Evolutionary conservation across 768 basidiomycete species (phyloP).

Genomic region (Termitomyces sp.): DNA sequence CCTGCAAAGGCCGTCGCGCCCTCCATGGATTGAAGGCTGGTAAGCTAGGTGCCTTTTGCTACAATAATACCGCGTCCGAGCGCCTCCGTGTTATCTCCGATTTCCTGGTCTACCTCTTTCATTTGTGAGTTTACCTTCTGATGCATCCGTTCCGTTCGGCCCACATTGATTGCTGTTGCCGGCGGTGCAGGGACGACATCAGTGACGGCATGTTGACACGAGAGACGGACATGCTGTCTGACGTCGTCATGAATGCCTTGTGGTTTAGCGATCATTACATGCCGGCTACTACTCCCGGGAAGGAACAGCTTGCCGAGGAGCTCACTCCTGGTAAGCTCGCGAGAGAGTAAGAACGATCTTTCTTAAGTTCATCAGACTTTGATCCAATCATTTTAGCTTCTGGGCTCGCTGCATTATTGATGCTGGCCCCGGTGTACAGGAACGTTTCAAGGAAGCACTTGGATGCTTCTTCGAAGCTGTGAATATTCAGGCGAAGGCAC

Average conservation of each 20-base stretch:
- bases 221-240: conserved; percentile 52
- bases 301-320: conserved; percentile 33
- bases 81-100: conserved; percentile 63
- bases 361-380: conserved; percentile 1
- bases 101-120: conserved; percentile 60
- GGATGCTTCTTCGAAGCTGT: conserved; percentile 66
- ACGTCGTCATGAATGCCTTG: conserved; percentile 68
- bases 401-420: conserved; percentile 59
- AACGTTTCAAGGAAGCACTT: conserved; percentile 67
- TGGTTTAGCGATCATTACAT: conserved; percentile 49
- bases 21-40: conserved; percentile 60
- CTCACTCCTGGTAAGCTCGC: conserved; percentile 58
- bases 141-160: conserved; percentile 4
- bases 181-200: conserved; percentile 50
- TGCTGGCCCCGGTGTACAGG: conserved; percentile 51
- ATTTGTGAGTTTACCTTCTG: conserved; percentile 32
- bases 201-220: conserved; percentile 73
- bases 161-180: not conserved
- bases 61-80: conserved; percentile 45
- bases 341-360: conserved; percentile 48
- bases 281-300: conserved; percentile 35
- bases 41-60: conserved; percentile 61
- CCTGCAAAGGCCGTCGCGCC: conserved; percentile 34
- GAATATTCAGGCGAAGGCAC: conserved; percentile 54
- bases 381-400: conserved; percentile 37